phyloP scores from a whole-genome alignment of 305 asterid genomes.

The Salvia sclarea region DNA sequence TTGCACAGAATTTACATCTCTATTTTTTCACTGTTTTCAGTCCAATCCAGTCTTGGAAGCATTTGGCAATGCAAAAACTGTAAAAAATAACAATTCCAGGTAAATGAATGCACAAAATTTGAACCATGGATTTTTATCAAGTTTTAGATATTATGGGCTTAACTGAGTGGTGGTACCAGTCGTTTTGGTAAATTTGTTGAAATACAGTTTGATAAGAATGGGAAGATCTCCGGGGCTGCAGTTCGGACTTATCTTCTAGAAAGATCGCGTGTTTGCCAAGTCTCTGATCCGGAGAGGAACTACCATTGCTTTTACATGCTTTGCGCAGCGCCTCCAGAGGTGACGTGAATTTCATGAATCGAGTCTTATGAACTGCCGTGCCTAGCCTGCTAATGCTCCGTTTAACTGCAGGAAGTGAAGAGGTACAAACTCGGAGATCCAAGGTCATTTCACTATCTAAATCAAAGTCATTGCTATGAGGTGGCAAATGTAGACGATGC shows the following conservation, averaged over 20 bases:
- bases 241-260: slow-evolving; percentile 93
- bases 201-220: slow-evolving; percentile 83
- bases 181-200: slow-evolving; percentile 98
- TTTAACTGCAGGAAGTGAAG: slow-evolving; percentile 62
- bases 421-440: slow-evolving; percentile 80
- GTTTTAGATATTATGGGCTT: too few relatives aligned
- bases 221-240: slow-evolving; percentile 97
- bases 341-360: slow-evolving; percentile 35
- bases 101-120: slow-evolving; percentile 30
- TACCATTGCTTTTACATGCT: slow-evolving; percentile 97
- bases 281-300: slow-evolving; percentile 92
- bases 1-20: slow-evolving; percentile 23
- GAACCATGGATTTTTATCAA: too few relatives aligned
- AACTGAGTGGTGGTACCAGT: slow-evolving; percentile 67
- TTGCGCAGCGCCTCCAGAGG: slow-evolving; percentile 96
- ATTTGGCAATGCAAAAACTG: slow-evolving; percentile 95
- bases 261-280: slow-evolving; percentile 98
- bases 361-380: not conserved
- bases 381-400: slow-evolving; percentile 27
- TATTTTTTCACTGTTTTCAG: slow-evolving; percentile 37
- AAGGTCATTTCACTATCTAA: slow-evolving; percentile 73
- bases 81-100: slow-evolving; percentile 96
- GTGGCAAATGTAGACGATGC: slow-evolving; percentile 88
- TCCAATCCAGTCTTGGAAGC: slow-evolving; percentile 98
- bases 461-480: slow-evolving; percentile 78